phyloP scores from a whole-genome alignment of 305 asterid species.

The Fraxinus dipetala region DNA sequence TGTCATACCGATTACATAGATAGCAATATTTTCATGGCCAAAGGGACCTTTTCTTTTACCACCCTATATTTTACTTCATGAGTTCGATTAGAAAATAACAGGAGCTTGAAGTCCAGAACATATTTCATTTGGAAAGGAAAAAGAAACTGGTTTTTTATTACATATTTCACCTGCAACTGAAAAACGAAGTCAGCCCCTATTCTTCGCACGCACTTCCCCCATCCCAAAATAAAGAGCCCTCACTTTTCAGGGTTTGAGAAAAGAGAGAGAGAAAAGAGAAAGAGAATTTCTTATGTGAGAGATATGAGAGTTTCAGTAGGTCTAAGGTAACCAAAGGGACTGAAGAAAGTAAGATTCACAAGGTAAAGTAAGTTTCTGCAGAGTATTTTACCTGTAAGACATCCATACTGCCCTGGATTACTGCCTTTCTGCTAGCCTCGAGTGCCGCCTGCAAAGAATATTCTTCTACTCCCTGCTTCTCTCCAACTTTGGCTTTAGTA shows the following conservation, averaged over 20 bases:
- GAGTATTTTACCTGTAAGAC: conserved; percentile 37
- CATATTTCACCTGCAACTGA: not conserved
- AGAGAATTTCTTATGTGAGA: not conserved
- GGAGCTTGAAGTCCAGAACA: not conserved
- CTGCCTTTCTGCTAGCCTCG: conserved; percentile 80
- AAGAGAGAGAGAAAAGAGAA: not conserved
- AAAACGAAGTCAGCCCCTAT: not conserved
- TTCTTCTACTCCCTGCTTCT: conserved; percentile 37
- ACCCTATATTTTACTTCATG: conserved; percentile 10
- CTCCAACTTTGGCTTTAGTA: conserved; percentile 25
- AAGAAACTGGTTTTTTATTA: not conserved
- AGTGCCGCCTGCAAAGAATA: conserved; percentile 54
- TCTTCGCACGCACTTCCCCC: not conserved
- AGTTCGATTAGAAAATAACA: not conserved
- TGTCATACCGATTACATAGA: not conserved
- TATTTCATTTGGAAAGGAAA: conserved; percentile 1
- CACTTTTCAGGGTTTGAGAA: not conserved
- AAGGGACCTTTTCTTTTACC: not conserved
- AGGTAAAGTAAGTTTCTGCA: not conserved
- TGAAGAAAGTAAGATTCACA: not conserved
- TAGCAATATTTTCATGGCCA: not conserved
- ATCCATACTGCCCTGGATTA: conserved; percentile 75
- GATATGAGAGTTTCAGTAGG: not conserved
- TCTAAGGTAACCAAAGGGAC: not conserved
- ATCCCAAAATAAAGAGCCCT: not conserved